Conservation (phyloP, 192 early-diverging fungal genomes). For the Coemansia asiatica region DNA sequence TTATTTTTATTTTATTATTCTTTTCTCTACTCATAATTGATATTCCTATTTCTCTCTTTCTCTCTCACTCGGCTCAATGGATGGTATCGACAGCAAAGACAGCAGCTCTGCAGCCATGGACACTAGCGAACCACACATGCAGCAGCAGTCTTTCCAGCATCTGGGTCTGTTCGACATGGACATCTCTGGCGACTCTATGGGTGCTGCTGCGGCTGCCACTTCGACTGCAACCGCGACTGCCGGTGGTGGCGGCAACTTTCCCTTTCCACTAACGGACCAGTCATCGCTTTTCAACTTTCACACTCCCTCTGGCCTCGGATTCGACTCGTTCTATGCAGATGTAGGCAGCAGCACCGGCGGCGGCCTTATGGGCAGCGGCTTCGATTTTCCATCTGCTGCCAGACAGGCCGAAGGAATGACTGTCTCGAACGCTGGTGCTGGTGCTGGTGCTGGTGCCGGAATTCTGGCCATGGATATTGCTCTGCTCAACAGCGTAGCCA, state of each 20-base stretch:
- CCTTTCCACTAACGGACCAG: slow-evolving; percentile 48
- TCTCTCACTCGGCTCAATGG: neutral
- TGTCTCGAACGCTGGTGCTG: neutral
- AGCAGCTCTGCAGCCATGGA: neutral
- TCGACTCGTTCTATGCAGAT: slow-evolving; percentile 21
- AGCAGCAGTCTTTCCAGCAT: slow-evolving; percentile 10
- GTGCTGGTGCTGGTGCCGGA: neutral
- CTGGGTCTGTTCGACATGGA: slow-evolving; percentile 22
- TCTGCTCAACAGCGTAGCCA: slow-evolving; percentile 8
- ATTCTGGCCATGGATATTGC: slow-evolving; percentile 18
- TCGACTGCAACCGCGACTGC: neutral
- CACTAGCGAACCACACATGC: slow-evolving; percentile 2
- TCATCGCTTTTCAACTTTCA: slow-evolving; percentile 56
- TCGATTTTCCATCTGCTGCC: neutral
- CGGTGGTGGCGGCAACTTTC: slow-evolving; percentile 30
- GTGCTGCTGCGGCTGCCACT: slow-evolving; percentile 1
- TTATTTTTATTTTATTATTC: neutral
- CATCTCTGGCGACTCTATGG: slow-evolving; percentile 1
- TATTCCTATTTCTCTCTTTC: neutral
- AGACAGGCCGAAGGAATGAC: neutral
- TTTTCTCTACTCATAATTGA: neutral
- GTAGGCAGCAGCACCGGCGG: neutral
- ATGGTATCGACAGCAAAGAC: neutral
- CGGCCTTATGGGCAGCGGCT: slow-evolving; percentile 13
- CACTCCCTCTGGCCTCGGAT: slow-evolving; percentile 31